Evolutionary conservation across 192 early-diverging fungal species (phyloP), one percentile per base, ranked within the genome.

Genomic region (Gryganskiella cystojenkinii): DNA sequence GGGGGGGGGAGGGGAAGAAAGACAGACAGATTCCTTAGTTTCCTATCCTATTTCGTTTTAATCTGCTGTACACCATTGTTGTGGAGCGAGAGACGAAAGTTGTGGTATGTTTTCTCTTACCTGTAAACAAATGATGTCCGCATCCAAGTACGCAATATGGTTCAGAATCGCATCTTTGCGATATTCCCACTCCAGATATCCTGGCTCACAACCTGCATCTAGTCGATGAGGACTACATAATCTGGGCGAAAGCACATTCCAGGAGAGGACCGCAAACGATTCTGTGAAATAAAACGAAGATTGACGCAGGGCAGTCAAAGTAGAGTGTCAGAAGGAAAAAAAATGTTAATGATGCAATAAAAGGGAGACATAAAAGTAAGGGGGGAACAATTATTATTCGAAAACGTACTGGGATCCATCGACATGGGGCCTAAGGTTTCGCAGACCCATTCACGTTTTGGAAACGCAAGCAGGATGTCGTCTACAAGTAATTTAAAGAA

Each of bases 231-330:
- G 60, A 31, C 69, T 59, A 43, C 74, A 78, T 24, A 78, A 28
- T 55, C 56, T 68, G 24, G 74, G 74, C 22, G 74, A 78, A 8
- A 78, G 74, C 24, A 78, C 11, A 60, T 78, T 78, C 74, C 74
- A 78, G 13, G 74, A 78, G 65, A 78, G 68, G 24, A 78, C 61
- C 34, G 46, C 66, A 37, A 64, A 78, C 22, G 73, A 78, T 64
- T 69, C 73, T 78, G 45, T 13, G 43, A 40, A 42, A 19, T 2
- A 2, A 25, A 14, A 31, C 6, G 10, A 31, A 31, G 31, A 55
- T 55, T 9, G 5, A 8, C 15, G 24, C 13, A 13, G 33, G 28
- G 47, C 10, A n/a, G 17, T 24, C 3, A 15, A 8, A 52, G 5
- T 1, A 0, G 4, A 4, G 34, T 30, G 25, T 30, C 24, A 19